Evolutionary conservation across 768 basidiomycete species (phyloP).

Genomic region (Neoboletus magnificus): DNA sequence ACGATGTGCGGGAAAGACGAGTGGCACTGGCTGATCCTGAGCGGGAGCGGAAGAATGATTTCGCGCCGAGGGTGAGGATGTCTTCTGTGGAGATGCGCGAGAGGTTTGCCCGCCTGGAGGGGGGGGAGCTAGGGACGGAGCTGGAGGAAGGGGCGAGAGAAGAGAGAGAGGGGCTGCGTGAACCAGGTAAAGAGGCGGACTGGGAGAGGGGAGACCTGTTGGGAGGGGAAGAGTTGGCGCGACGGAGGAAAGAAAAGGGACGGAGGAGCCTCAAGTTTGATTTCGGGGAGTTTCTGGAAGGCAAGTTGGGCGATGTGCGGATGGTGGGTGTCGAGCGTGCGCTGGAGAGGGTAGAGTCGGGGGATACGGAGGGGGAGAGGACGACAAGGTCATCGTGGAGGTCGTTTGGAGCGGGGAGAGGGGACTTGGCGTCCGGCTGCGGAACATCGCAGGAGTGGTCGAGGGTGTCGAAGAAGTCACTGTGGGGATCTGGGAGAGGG

Average conservation of each 20-base stretch:
- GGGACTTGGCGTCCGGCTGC: constrained; percentile 15
- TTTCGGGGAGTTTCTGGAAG: background rate
- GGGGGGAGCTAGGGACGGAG: constrained; percentile 17
- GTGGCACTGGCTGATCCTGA: constrained; percentile 12
- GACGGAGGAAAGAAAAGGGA: constrained; percentile 21
- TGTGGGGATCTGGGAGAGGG: constrained; percentile 75
- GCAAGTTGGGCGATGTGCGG: constrained; percentile 6
- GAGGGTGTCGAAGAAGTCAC: constrained; percentile 31
- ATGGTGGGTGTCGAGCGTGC: constrained; percentile 21
- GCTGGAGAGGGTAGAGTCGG: constrained; percentile 20
- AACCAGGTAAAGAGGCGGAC: constrained; percentile 12
- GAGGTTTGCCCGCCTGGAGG: constrained; percentile 5
- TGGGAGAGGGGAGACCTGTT: constrained; percentile 3
- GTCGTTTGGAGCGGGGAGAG: background rate
- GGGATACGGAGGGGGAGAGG: constrained; percentile 21
- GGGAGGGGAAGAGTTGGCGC: constrained; percentile 11
- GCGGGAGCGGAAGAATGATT: constrained; percentile 29
- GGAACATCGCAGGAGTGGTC: constrained; percentile 31
- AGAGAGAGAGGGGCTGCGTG: constrained; percentile 12
- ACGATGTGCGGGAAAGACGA: constrained; percentile 3
- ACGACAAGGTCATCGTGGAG: constrained; percentile 2
- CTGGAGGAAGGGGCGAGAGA: constrained; percentile 11
- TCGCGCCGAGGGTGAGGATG: constrained; percentile 28
- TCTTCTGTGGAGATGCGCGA: constrained; percentile 30
- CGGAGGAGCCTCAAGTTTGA: constrained; percentile 20